Evolutionary conservation across 2,329 filamentous ascomycete genomes (phyloP).

Genomic region (Xylariales sp.): DNA sequence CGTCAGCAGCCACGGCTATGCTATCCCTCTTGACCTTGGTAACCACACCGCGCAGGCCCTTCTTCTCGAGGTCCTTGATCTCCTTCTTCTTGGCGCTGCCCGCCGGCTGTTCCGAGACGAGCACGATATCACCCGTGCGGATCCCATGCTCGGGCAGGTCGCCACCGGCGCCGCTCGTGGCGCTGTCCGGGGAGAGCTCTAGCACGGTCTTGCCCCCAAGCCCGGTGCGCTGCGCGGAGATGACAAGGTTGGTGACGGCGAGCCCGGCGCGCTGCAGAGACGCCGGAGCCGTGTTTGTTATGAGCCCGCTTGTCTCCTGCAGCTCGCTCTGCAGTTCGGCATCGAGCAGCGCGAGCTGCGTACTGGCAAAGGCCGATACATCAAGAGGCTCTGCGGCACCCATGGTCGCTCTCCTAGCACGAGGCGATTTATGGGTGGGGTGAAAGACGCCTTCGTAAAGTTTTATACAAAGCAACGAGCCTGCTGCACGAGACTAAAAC

Average conservation of each 20-base stretch:
- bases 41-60: slow-evolving; percentile 67
- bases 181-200: slow-evolving; percentile 72
- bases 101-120: slow-evolving; percentile 69
- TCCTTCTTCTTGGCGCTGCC: slow-evolving; percentile 70
- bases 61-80: slow-evolving; percentile 64
- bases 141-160: slow-evolving; percentile 73
- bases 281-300: slow-evolving; percentile 63
- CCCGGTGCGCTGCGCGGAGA: slow-evolving; percentile 77
- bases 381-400: slow-evolving; percentile 42
- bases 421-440: too few species aligned
- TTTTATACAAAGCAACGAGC: too few species aligned
- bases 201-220: slow-evolving; percentile 87
- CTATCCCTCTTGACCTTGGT: slow-evolving; percentile 54
- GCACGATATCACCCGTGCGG: slow-evolving; percentile 72
- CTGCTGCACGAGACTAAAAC: too few species aligned
- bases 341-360: slow-evolving; percentile 67
- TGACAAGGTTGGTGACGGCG: slow-evolving; percentile 70
- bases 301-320: slow-evolving; percentile 62
- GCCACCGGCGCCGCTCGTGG: slow-evolving; percentile 41
- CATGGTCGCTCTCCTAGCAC: too few species aligned
- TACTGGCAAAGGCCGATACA: slow-evolving; percentile 63
- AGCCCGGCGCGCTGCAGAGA: slow-evolving; percentile 73
- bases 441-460: too few species aligned
- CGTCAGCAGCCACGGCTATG: slow-evolving; percentile 66
- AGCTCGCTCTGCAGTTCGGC: slow-evolving; percentile 70